Percentiles rank a stretch among this genome's conserved stretches.
Conservation (phyloP, 768 basidiomycete genomes). For the Auricularia cornea region DNA sequence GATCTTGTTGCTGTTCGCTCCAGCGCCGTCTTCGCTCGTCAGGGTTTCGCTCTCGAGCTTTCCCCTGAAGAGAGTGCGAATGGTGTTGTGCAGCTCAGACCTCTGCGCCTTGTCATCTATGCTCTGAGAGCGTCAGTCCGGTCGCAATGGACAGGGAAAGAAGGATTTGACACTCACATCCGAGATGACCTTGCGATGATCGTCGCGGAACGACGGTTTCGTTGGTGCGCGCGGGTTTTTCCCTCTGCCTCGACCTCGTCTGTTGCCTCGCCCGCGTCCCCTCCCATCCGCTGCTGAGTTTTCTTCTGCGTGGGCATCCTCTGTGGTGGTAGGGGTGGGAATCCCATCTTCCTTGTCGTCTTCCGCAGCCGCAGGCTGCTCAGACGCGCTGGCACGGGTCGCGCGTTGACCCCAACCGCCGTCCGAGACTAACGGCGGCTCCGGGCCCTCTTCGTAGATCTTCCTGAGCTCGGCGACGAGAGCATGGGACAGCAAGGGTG, state of each 20-base stretch:
- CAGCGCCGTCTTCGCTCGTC: slow-evolving; percentile 33
- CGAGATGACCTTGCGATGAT: slow-evolving; percentile 69
- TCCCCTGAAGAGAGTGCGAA: slow-evolving; percentile 75
- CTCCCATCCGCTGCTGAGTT: slow-evolving; percentile 21
- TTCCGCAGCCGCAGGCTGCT: slow-evolving; percentile 1
- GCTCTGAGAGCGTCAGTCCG: slow-evolving; percentile 39
- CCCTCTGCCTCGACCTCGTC: slow-evolving; percentile 37
- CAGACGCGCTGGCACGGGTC: slow-evolving; percentile 20
- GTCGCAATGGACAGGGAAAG: not conserved
- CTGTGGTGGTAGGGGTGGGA: not conserved
- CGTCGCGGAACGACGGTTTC: slow-evolving; percentile 40
- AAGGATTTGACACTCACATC: slow-evolving; percentile 44
- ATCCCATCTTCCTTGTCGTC: no score
- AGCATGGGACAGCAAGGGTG: slow-evolving; percentile 54
- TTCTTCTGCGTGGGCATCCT: slow-evolving; percentile 1
- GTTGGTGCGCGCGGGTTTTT: slow-evolving; percentile 31
- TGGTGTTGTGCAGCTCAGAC: slow-evolving; percentile 69
- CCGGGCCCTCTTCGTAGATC: slow-evolving; percentile 74
- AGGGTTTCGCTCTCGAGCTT: slow-evolving; percentile 76
- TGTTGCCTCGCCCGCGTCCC: slow-evolving; percentile 32
- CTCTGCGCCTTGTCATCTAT: slow-evolving; percentile 75
- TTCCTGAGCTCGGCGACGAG: slow-evolving; percentile 55
- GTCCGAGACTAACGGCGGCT: slow-evolving; percentile 66
- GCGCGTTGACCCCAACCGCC: slow-evolving; percentile 60
- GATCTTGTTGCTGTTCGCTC: slow-evolving; percentile 67